phyloP scores from a whole-genome alignment of 306 rosid species.

The Myrica gale region DNA sequence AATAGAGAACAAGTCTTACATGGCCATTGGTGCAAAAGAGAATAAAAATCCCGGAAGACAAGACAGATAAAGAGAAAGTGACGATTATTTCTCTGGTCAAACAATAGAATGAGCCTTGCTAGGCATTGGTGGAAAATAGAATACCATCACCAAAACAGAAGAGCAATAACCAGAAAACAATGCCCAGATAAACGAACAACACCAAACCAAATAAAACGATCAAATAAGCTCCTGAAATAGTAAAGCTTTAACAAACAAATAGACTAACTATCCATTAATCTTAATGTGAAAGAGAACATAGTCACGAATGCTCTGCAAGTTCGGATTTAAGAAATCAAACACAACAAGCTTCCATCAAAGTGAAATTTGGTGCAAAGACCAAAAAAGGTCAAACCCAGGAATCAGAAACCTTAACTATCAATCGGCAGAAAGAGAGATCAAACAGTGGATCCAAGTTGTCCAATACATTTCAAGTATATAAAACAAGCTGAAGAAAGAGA shows the following conservation, averaged over 20 bases:
- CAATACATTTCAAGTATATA: background rate
- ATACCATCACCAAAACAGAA: background rate
- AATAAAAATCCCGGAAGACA: background rate
- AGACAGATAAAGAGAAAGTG: background rate
- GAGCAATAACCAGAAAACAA: background rate
- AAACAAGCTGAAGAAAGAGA: constrained; percentile 5
- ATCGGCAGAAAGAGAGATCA: constrained; percentile 7
- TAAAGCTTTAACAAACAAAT: background rate
- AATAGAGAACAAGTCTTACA: background rate
- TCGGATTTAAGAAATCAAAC: background rate
- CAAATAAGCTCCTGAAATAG: background rate
- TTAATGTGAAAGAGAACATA: background rate
- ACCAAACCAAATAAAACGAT: background rate
- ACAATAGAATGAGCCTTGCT: background rate
- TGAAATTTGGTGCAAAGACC: background rate
- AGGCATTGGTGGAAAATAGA: background rate
- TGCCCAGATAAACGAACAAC: background rate
- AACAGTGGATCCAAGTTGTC: constrained; percentile 21
- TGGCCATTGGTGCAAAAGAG: background rate
- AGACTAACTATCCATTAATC: background rate
- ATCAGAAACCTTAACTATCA: background rate
- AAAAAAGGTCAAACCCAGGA: constrained; percentile 18
- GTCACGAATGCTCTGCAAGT: background rate
- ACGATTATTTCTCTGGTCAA: background rate
- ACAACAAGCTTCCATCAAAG: background rate